Evolutionary conservation across 768 basidiomycete species (phyloP).

Genomic region (Psilocybe subaeruginosa): DNA sequence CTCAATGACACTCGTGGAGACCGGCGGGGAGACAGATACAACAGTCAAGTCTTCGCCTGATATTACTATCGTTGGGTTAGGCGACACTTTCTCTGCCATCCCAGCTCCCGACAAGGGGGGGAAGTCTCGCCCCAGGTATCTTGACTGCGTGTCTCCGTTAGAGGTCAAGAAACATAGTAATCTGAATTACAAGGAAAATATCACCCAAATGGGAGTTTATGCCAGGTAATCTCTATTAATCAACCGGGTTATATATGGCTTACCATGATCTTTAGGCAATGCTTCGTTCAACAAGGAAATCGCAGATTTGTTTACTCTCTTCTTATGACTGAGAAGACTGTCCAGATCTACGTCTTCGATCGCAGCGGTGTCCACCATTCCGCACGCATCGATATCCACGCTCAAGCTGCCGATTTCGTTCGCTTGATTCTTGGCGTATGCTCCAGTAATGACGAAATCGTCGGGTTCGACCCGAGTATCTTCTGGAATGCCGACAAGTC

Average conservation of each 20-base stretch:
- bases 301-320: neutral
- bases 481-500: neutral
- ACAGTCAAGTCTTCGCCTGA: no score
- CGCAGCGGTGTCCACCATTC: neutral
- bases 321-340: neutral
- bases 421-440: neutral
- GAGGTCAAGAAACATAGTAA: no score
- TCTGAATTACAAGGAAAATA: no score
- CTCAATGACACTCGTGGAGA: no score
- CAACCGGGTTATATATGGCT: neutral
- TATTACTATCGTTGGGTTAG: no score
- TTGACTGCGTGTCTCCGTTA: no score
- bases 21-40: no score
- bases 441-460: neutral
- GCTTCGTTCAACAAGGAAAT: neutral
- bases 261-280: neutral
- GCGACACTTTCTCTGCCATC: no score
- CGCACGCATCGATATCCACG: neutral
- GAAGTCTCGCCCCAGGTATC: no score
- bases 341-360: neutral
- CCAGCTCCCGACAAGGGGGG: no score
- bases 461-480: neutral
- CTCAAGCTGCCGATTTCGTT: neutral
- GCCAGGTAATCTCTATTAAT: neutral
- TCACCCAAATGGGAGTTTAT: neutral